Base-by-base conservation (phyloP, 208 protist species). In the Leishmania gerbilli region DNA sequence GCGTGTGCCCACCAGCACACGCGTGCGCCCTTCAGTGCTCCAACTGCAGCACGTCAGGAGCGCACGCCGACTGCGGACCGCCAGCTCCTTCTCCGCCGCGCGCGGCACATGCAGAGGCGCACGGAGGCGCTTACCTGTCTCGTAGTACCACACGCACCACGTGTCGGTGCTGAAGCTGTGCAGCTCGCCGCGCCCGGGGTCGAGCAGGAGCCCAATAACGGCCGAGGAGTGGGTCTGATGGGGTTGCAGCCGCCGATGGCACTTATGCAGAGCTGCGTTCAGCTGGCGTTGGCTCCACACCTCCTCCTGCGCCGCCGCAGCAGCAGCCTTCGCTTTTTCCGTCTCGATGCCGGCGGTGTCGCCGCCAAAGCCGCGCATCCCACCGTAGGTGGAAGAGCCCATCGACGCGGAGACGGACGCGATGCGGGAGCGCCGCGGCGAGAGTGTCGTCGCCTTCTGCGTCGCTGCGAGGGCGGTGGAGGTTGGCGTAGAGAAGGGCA, bases 101-200 rank as follows among this genome's bases (percentile, higher is more conserved):
- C 31, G 76, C n/a, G 62, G 83, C 74, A 53, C 88, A 80, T 71
- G 89, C 69, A 77, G 92, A 85, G 77, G 88, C 74, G 71, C 84
- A 21, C 84, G 79, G 65, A 85, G 71, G 45, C 91, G 77, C 45
- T 53, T 40, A 21, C 94, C 94, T 7, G 84, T 95, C 24, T 80
- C 55, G 49, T 91, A 76, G 60, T 87, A 72, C 94, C 94, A 97
- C 64, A 89, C 79, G 1, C 84, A 79, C 94, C 94, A 97, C 74
- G 79, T 80, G 56, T 89, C 83, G 24, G 84, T 85, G 78, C 88
- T 91, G 85, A 97, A 92, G 51, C 88, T 95, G 86, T 97, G 90
- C 68, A 95, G 74, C 80, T 89, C 83, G 21, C 40, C 75, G 37
- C 62, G 79, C 31, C 79, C 79, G 13, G 74, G 62, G 75, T 93